These are phyloP conservation scores for Trametes cingulata DNA, from an alignment of 768 basidiomycete species.

Conservation along the genomic window DNA sequence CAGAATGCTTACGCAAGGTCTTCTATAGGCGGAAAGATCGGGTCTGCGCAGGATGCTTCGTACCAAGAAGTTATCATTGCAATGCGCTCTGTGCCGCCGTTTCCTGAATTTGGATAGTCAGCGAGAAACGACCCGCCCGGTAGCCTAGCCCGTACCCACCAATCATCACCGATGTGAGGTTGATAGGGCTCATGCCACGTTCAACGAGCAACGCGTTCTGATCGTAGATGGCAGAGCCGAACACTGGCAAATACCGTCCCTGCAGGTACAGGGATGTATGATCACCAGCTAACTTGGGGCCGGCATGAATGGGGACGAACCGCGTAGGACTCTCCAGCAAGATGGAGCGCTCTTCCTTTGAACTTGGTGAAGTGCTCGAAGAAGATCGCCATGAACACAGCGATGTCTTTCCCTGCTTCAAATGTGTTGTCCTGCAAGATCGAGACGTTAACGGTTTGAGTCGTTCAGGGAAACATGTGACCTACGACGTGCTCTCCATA, in stretches of 20 bases:
- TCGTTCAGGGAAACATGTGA: not conserved
- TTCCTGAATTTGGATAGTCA: constrained; percentile 35
- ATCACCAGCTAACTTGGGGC: no score
- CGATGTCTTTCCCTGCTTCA: constrained; percentile 69
- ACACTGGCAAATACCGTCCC: no score
- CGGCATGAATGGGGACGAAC: no score
- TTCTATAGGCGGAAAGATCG: constrained; percentile 46
- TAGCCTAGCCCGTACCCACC: no score
- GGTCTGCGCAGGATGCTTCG: constrained; percentile 54
- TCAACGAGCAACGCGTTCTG: constrained; percentile 42
- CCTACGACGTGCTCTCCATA: constrained; percentile 60
- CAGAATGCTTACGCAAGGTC: constrained; percentile 42
- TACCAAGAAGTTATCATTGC: constrained; percentile 44
- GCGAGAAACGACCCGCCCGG: no score
- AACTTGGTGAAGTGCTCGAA: constrained; percentile 74
- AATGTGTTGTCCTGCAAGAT: constrained; percentile 54
- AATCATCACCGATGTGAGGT: constrained; percentile 51
- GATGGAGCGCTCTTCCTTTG: constrained; percentile 54
- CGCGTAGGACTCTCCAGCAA: constrained; percentile 53
- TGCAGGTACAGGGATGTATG: constrained; percentile 52
- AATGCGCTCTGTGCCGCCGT: constrained; percentile 43
- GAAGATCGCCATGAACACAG: constrained; percentile 70
- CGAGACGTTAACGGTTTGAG: no score
- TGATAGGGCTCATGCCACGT: constrained; percentile 51
- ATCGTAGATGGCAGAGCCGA: no score